Evolutionary conservation across 116 monocot genomes (phyloP).

Genomic region (Iris pallida): DNA sequence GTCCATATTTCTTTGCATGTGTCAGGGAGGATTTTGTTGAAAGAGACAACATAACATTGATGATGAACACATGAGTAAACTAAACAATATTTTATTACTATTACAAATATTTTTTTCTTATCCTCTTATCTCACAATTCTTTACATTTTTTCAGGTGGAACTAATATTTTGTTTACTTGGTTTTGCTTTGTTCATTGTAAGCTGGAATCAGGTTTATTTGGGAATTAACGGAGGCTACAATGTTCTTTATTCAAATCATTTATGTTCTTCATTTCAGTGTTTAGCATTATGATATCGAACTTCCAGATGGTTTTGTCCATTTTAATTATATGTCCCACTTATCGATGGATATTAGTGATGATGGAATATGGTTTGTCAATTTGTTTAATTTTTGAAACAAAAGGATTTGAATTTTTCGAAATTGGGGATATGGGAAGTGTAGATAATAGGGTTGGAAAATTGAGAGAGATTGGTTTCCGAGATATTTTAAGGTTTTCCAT

Average conservation of each 20-base stretch:
- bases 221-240: background rate
- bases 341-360: too few species aligned
- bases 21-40: conserved; percentile 54
- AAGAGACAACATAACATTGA: conserved; percentile 78
- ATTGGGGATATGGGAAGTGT: too few species aligned
- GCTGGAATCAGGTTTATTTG: background rate
- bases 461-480: too few species aligned
- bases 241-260: background rate
- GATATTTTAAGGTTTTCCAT: too few species aligned
- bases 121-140: background rate
- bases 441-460: too few species aligned
- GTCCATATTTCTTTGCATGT: background rate
- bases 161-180: conserved; percentile 13
- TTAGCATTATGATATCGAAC: too few species aligned
- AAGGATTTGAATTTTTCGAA: too few species aligned
- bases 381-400: too few species aligned
- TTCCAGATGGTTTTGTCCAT: too few species aligned
- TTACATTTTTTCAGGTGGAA: conserved; percentile 17
- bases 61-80: conserved; percentile 68
- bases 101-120: background rate
- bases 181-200: background rate
- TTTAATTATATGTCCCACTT: too few species aligned
- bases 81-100: too few species aligned
- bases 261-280: background rate
- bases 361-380: too few species aligned